Percentiles rank a stretch among this genome's conserved stretches.
phyloP scores from a whole-genome alignment of 257 asterid species.

The Nicotiana tomentosiformis region DNA sequence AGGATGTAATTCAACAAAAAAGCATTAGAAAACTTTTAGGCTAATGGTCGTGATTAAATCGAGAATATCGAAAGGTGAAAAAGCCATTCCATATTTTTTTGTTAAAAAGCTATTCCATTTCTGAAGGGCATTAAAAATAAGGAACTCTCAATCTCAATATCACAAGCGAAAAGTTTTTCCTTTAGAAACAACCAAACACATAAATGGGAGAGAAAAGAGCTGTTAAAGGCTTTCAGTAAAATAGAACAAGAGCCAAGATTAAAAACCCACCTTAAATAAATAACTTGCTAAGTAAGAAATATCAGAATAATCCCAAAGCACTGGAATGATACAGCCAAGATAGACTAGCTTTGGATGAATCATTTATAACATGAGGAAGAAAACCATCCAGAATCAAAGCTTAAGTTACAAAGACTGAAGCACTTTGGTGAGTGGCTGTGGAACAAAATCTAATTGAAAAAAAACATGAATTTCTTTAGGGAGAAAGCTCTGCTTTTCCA shows the following conservation, averaged over 20 bases:
- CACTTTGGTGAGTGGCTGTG: background rate
- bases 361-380: background rate
- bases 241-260: background rate
- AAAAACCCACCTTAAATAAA: background rate
- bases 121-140: background rate
- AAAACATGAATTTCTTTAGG: background rate
- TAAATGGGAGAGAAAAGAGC: background rate
- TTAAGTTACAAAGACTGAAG: background rate
- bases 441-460: background rate
- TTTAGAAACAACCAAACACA: background rate
- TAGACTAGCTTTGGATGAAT: background rate
- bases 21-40: background rate
- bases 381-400: background rate
- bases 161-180: background rate
- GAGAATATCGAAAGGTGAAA: background rate
- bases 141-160: background rate
- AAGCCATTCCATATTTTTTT: background rate
- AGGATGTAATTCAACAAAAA: background rate
- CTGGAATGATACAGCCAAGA: background rate
- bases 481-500: constrained; percentile 1
- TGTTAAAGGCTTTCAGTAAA: background rate
- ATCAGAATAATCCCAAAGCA: constrained; percentile 1
- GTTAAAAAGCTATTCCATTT: background rate
- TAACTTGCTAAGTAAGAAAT: background rate
- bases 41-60: background rate